Conservation (phyloP, 148 eudicot species). For the Camellia granthamiana region DNA sequence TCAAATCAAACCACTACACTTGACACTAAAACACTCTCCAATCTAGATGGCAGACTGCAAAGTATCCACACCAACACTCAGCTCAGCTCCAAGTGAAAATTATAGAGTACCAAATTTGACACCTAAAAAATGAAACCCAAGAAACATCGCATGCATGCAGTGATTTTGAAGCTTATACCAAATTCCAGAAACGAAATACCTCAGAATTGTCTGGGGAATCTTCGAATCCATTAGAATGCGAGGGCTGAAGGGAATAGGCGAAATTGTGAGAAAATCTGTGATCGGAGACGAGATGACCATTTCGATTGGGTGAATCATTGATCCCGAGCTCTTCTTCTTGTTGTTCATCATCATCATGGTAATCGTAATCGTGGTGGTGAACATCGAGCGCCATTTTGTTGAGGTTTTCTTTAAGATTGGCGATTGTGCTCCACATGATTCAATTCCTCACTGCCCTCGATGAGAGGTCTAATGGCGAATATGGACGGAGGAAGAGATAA, state of each 20-base stretch:
- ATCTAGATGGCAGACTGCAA: no score
- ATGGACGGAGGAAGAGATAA: no score
- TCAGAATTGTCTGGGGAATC: constrained; percentile 46
- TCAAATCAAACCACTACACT: no score
- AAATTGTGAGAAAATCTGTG: constrained; percentile 55
- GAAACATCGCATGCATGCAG: no score
- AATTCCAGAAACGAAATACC: constrained; percentile 32
- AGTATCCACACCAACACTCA: no score
- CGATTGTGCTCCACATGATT: constrained; percentile 78
- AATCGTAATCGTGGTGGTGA: constrained; percentile 47
- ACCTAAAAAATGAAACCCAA: no score
- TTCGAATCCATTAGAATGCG: constrained; percentile 54
- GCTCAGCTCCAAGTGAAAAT: no score
- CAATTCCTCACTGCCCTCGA: background rate
- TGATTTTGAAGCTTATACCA: background rate
- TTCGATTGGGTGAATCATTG: constrained; percentile 30
- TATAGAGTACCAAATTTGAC: no score
- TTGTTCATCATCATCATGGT: constrained; percentile 18
- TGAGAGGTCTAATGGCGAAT: no score
- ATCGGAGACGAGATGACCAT: constrained; percentile 36
- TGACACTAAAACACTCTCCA: no score
- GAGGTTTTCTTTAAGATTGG: constrained; percentile 85
- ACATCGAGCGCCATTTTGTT: constrained; percentile 84
- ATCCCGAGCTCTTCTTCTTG: constrained; percentile 47
- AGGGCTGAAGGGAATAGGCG: constrained; percentile 35